Evolutionary conservation across 441 rosid species (phyloP).

Genomic region (Metrosideros polymorpha): DNA sequence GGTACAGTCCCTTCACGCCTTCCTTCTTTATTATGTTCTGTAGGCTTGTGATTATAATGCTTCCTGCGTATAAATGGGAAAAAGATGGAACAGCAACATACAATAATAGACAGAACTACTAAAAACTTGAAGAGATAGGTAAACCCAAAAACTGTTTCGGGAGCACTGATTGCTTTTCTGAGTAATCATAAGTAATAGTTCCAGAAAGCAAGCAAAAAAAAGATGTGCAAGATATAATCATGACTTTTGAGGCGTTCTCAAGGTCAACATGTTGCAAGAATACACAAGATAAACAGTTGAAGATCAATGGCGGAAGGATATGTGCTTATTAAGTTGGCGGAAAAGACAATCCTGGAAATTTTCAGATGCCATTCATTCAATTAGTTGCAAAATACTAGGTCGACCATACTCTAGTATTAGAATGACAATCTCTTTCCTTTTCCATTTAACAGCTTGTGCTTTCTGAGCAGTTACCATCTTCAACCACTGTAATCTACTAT

Average conservation of each 20-base stretch:
- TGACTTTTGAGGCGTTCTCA: neutral
- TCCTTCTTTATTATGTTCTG: constrained; percentile 53
- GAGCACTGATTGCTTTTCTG: neutral
- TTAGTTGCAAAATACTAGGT: neutral
- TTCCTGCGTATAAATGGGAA: constrained; percentile 32
- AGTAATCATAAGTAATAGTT: neutral
- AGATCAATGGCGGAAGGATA: neutral
- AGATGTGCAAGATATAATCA: neutral
- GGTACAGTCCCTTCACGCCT: constrained; percentile 78
- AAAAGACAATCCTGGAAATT: neutral
- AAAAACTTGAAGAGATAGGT: neutral
- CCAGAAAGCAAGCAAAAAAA: neutral
- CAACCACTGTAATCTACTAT: neutral
- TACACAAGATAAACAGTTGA: neutral
- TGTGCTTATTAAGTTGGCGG: neutral
- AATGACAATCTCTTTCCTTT: neutral
- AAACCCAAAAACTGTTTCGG: neutral
- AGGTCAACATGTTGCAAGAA: neutral
- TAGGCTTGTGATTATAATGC: constrained; percentile 64
- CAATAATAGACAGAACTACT: neutral
- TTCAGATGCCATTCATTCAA: neutral
- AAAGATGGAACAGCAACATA: neutral
- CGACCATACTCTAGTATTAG: neutral
- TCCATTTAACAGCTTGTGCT: neutral
- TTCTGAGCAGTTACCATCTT: neutral